Conservation (phyloP, 148 eudicot species). For the Nyssa sinensis region DNA sequence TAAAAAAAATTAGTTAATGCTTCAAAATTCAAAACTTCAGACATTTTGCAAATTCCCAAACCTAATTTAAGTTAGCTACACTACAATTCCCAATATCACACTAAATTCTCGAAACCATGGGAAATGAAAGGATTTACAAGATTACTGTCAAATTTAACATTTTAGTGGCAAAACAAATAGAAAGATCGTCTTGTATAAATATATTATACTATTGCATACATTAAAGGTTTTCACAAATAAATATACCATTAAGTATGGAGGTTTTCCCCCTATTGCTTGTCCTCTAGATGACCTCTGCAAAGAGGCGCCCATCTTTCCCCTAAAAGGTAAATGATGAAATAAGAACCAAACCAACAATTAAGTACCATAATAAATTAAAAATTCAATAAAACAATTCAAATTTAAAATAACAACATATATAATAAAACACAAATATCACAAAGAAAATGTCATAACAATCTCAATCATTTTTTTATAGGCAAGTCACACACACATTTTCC, state of each 20-base stretch:
- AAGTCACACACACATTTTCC: too few species aligned
- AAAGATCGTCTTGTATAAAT: too few species aligned
- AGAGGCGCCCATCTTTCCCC: conserved; percentile 85
- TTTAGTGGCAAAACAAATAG: too few species aligned
- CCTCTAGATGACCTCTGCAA: conserved; percentile 49
- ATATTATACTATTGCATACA: background rate
- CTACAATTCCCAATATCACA: background rate
- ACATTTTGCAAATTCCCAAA: background rate
- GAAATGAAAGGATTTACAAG: background rate
- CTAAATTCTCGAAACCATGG: background rate
- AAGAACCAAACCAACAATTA: background rate
- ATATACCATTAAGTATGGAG: conserved; percentile 67
- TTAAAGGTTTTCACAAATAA: background rate
- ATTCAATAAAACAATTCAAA: background rate
- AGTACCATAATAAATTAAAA: background rate
- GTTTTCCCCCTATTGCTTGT: conserved; percentile 59
- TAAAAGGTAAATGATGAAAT: conserved; percentile 5
- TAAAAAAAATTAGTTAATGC: background rate
- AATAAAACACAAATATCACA: background rate
- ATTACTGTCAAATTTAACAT: background rate
- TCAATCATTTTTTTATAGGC: too few species aligned
- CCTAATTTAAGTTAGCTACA: background rate
- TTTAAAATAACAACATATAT: background rate
- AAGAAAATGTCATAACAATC: background rate
- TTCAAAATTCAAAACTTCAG: background rate